Evolutionary conservation across 1,284 basidiomycete species (phyloP).

Genomic region (Ganoderma boninense): DNA sequence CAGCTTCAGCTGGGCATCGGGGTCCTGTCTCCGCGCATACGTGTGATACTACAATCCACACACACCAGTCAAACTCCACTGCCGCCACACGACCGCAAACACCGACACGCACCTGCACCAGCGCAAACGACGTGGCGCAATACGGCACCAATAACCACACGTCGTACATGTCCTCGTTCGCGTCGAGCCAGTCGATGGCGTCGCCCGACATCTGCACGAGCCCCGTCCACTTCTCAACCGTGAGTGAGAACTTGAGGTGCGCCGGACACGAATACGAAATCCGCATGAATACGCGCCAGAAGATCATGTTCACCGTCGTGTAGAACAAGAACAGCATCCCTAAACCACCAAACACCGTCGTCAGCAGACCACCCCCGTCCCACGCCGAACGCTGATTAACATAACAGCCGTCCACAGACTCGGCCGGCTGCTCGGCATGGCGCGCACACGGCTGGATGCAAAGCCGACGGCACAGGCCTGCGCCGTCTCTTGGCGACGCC

Average conservation of each 20-base stretch:
- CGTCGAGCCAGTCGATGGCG: conserved; percentile 90
- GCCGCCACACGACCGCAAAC: neutral
- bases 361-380: neutral
- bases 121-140: conserved; percentile 87
- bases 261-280: conserved; percentile 89
- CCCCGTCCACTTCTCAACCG: conserved; percentile 80
- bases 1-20: conserved; percentile 76
- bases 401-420: neutral
- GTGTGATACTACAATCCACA: conserved; percentile 79
- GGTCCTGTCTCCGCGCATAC: conserved; percentile 86
- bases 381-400: neutral
- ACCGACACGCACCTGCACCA: conserved; percentile 80
- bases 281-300: conserved; percentile 95
- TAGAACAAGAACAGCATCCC: conserved; percentile 88
- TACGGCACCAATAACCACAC: conserved; percentile 89
- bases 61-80: neutral
- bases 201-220: conserved; percentile 80
- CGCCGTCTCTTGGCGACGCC: conserved; percentile 6
- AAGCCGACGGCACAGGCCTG: conserved; percentile 13
- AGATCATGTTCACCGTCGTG: conserved; percentile 88
- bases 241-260: conserved; percentile 86
- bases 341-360: conserved; percentile 38
- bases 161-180: conserved; percentile 84
- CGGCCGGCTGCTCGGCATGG: conserved; percentile 10
- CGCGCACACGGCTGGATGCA: conserved; percentile 15